phyloP scores from a whole-genome alignment of 371 early-diverging fungal species.

The Zopfochytrium polystomum region DNA sequence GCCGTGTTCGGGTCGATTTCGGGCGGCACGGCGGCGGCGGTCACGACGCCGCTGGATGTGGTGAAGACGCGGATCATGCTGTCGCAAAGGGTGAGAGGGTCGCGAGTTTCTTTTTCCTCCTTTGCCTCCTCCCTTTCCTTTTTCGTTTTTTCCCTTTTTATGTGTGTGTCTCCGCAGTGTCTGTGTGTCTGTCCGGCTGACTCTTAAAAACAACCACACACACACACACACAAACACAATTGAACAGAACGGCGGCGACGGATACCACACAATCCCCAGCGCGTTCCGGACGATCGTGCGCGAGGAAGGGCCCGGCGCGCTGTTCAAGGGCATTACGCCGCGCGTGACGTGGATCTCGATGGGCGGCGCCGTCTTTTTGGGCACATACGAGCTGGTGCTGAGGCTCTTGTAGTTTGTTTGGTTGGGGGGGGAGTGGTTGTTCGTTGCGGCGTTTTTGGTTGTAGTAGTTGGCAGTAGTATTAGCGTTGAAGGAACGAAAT shows the following conservation, averaged over 20 bases:
- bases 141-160: too few species aligned
- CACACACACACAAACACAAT: too few species aligned
- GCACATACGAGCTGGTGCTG: conserved; percentile 72
- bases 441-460: too few species aligned
- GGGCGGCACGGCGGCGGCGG: conserved; percentile 51
- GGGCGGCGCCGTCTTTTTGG: conserved; percentile 93
- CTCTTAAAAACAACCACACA: too few species aligned
- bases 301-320: conserved; percentile 75
- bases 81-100: conserved; percentile 24
- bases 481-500: too few species aligned
- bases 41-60: conserved; percentile 57
- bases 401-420: conserved; percentile 4
- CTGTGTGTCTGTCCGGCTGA: too few species aligned
- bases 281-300: conserved; percentile 71
- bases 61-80: conserved; percentile 58
- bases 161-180: too few species aligned
- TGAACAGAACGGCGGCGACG: conserved; percentile 8
- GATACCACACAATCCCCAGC: conserved; percentile 65
- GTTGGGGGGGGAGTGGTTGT: too few species aligned
- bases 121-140: not conserved
- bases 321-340: conserved; percentile 88
- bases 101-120: not conserved
- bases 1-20: conserved; percentile 84
- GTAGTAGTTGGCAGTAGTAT: too few species aligned
- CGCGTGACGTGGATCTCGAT: conserved; percentile 93